A percentile compares a stretch with the other conserved stretches of the same genome.
Evolutionary conservation across 225 moss, liverwort and hornwort genomes (phyloP).

Genomic region (Sphagnum contortum): DNA sequence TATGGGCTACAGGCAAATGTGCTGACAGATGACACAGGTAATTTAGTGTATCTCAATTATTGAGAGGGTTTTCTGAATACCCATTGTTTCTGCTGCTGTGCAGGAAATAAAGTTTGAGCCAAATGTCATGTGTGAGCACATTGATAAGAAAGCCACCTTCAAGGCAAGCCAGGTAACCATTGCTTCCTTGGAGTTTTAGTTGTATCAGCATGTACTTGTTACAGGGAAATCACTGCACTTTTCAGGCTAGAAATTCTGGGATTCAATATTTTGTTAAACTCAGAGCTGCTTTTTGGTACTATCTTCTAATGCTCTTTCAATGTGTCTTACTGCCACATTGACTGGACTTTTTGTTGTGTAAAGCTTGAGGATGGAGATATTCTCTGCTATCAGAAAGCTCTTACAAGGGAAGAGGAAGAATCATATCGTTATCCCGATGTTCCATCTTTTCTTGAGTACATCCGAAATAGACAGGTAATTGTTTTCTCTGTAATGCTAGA

Average conservation of each 20-base stretch:
- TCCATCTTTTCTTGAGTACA: slow-evolving; percentile 70
- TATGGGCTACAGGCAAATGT: no score
- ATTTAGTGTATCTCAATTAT: no score
- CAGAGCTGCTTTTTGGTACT: no score
- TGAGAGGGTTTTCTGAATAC: no score
- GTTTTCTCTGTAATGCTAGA: background rate
- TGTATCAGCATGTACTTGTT: no score
- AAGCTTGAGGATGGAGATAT: slow-evolving; percentile 83
- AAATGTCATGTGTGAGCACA: slow-evolving; percentile 77
- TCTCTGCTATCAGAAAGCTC: slow-evolving; percentile 66
- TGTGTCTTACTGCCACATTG: background rate
- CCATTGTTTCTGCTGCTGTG: background rate
- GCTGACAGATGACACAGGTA: no score
- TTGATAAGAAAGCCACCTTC: slow-evolving; percentile 71
- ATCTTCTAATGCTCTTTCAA: no score
- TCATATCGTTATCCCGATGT: slow-evolving; percentile 51
- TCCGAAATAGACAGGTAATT: slow-evolving; percentile 67
- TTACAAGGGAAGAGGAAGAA: slow-evolving; percentile 49
- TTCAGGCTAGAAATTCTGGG: no score
- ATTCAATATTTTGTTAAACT: no score
- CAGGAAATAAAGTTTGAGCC: slow-evolving; percentile 86
- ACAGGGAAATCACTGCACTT: no score
- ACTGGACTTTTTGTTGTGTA: background rate
- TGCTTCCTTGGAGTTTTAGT: no score
- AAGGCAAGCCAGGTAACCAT: slow-evolving; percentile 48